phyloP scores from a whole-genome alignment of 345 rosid genomes.

The Limnanthes douglasii region DNA sequence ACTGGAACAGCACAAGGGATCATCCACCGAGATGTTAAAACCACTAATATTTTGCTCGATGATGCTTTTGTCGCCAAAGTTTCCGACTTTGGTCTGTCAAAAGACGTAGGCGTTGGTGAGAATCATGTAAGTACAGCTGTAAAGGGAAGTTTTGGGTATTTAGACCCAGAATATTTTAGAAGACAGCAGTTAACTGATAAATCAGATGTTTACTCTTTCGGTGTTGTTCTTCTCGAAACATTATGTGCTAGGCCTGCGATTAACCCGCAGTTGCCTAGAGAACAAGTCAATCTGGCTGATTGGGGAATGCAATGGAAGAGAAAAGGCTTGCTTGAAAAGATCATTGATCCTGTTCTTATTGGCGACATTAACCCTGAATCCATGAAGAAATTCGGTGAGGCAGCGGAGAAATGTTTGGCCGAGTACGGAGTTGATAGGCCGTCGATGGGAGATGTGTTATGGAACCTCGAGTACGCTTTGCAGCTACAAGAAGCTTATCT shows the following conservation, averaged over 20 bases:
- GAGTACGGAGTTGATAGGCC: conserved; percentile 51
- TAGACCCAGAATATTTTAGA: conserved; percentile 50
- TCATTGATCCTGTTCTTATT: conserved; percentile 27
- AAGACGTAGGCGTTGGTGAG: conserved; percentile 51
- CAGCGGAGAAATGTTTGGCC: conserved; percentile 43
- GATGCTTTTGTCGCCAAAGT: conserved; percentile 61
- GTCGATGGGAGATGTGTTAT: conserved; percentile 47
- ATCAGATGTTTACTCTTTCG: conserved; percentile 49
- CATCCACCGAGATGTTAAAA: conserved; percentile 69
- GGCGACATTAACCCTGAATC: conserved; percentile 34
- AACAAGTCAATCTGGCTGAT: conserved; percentile 48
- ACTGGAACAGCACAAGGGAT: conserved; percentile 82
- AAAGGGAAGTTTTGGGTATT: conserved; percentile 39
- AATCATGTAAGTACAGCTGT: conserved; percentile 33
- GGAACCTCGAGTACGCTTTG: conserved; percentile 64
- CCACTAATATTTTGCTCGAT: conserved; percentile 66
- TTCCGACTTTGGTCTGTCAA: conserved; percentile 71
- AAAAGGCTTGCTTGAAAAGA: conserved; percentile 22
- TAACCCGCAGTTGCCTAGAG: conserved; percentile 41
- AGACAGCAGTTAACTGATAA: conserved; percentile 51
- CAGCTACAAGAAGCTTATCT: conserved; percentile 55
- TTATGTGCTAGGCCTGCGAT: conserved; percentile 49
- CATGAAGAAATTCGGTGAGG: conserved; percentile 38
- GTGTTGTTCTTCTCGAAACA: conserved; percentile 44
- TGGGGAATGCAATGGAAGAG: conserved; percentile 45